Conservation (phyloP, 1,284 basidiomycete species). For the Trametes sp. region DNA sequence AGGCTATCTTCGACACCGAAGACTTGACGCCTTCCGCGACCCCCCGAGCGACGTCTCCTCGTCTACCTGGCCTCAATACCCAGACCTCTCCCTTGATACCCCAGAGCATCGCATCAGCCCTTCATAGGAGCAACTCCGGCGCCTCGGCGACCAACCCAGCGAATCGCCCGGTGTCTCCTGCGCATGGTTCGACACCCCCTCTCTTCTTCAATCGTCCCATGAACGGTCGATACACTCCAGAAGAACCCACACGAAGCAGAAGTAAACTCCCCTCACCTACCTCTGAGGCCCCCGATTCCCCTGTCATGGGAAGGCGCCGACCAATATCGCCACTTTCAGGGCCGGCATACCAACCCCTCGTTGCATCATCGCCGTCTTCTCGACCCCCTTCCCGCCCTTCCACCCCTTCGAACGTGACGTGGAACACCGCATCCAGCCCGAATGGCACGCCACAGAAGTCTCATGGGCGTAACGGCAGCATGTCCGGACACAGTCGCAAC, state of each 20-base stretch:
- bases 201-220: slow-evolving; percentile 64
- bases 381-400: slow-evolving; percentile 61
- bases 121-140: slow-evolving; percentile 59
- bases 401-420: slow-evolving; percentile 79
- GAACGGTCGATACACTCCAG: slow-evolving; percentile 68
- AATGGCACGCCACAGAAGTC: slow-evolving; percentile 31
- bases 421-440: slow-evolving; percentile 44
- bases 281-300: slow-evolving; percentile 51
- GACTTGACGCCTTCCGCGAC: slow-evolving; percentile 78
- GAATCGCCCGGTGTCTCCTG: slow-evolving; percentile 54
- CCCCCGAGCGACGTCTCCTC: slow-evolving; percentile 76
- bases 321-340: slow-evolving; percentile 73
- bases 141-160: slow-evolving; percentile 56
- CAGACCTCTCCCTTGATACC: slow-evolving; percentile 42
- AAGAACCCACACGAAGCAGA: slow-evolving; percentile 47
- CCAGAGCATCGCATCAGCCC: slow-evolving; percentile 45
- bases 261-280: slow-evolving; percentile 33
- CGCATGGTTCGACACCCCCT: slow-evolving; percentile 49
- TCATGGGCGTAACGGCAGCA: slow-evolving; percentile 43
- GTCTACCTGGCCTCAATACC: slow-evolving; percentile 44
- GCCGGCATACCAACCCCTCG: slow-evolving; percentile 65
- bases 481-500: slow-evolving; percentile 59
- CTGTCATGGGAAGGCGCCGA: slow-evolving; percentile 61
- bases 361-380: slow-evolving; percentile 21
- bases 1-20: slow-evolving; percentile 65